These are phyloP conservation scores for Nectriaceae sp. DNA, from an alignment of 2,329 filamentous ascomycete species.

Conservation along the genomic window DNA sequence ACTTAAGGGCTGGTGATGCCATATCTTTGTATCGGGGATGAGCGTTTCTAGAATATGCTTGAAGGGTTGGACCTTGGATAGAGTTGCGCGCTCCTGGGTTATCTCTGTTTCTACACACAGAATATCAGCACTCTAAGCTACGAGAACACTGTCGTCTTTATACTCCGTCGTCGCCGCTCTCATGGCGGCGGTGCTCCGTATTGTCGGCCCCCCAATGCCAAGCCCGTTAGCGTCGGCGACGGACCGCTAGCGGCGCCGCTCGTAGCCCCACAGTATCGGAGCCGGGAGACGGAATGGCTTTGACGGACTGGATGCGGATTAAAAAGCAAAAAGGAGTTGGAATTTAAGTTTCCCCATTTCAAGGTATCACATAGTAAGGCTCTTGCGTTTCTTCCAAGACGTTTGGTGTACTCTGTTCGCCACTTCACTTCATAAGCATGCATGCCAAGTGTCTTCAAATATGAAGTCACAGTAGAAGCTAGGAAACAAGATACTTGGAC, in stretches of 20 bases:
- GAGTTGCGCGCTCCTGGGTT: too few species aligned
- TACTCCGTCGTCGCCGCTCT: neutral
- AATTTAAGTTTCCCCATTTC: too few species aligned
- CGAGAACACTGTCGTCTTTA: neutral
- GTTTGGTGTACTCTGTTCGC: too few species aligned
- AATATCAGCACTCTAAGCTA: too few species aligned
- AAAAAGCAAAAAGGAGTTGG: too few species aligned
- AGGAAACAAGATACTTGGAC: too few species aligned
- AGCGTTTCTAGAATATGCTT: neutral
- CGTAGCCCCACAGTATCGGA: neutral
- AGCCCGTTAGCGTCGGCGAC: constrained; percentile 5
- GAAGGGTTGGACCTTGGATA: neutral
- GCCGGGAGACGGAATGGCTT: neutral
- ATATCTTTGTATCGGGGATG: neutral
- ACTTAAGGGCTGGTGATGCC: constrained; percentile 23
- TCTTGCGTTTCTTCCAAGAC: too few species aligned
- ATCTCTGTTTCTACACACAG: too few species aligned
- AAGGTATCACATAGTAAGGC: too few species aligned
- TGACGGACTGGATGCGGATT: neutral
- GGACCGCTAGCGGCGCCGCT: constrained; percentile 5
- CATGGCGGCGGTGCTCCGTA: neutral
- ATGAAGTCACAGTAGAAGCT: too few species aligned
- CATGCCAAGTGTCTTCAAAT: too few species aligned
- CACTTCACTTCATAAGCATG: too few species aligned
- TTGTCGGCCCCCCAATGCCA: neutral